Conservation (phyloP, 148 eudicot species). For the Chenopodium berlandieri region DNA sequence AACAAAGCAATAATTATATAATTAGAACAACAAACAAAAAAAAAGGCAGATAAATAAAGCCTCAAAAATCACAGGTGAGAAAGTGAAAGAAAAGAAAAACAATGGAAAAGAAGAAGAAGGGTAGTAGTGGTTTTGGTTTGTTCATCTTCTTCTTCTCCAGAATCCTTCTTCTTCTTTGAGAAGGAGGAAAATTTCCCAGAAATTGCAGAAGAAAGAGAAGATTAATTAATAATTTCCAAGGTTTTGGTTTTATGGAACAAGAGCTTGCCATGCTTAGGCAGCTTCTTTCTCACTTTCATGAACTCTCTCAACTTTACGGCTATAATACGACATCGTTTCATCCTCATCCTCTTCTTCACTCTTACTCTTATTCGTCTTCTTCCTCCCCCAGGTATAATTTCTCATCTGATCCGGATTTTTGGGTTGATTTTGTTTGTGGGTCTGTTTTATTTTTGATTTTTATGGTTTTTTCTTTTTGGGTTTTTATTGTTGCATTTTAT, state of each 20-base stretch:
- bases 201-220: too few relatives aligned
- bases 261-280: slow-evolving; percentile 60
- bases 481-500: not conserved
- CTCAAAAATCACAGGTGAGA: not conserved
- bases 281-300: slow-evolving; percentile 62
- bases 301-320: slow-evolving; percentile 51
- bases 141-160: slow-evolving; percentile 1
- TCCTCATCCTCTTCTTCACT: slow-evolving; percentile 19
- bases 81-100: slow-evolving; percentile 11
- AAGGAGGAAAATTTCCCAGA: too few relatives aligned
- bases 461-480: not conserved
- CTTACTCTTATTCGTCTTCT: slow-evolving; percentile 18
- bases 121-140: too few relatives aligned
- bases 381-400: slow-evolving; percentile 33
- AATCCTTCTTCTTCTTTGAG: not conserved
- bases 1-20: slow-evolving; percentile 4
- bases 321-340: slow-evolving; percentile 25
- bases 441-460: not conserved
- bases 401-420: slow-evolving; percentile 6
- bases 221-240: too few relatives aligned
- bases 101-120: slow-evolving; percentile 15
- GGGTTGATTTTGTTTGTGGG: not conserved
- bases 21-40: not conserved
- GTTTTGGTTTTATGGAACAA: slow-evolving; percentile 35
- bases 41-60: slow-evolving; percentile 13